phyloP scores from a whole-genome alignment of 2,329 filamentous ascomycete genomes.

The Diaporthe aspalathi region DNA sequence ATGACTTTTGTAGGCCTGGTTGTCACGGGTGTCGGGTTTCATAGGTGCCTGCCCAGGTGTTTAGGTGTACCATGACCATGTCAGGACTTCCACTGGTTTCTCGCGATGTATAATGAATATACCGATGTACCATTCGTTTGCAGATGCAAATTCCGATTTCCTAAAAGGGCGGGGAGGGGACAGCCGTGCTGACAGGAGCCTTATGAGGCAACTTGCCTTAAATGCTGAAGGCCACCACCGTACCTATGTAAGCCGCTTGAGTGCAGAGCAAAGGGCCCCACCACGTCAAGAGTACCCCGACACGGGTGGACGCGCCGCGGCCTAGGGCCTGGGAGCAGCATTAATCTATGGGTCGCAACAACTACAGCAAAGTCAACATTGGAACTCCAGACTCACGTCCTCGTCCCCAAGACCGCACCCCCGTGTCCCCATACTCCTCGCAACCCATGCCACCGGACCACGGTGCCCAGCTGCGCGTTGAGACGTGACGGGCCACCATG shows the following conservation, averaged over 20 bases:
- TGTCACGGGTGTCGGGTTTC: too few relatives aligned
- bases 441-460: constrained; percentile 25
- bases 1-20: too few relatives aligned
- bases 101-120: too few relatives aligned
- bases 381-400: not conserved
- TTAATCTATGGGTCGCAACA: constrained; percentile 23
- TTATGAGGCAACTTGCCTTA: too few relatives aligned
- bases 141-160: too few relatives aligned
- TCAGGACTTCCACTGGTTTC: too few relatives aligned
- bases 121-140: too few relatives aligned
- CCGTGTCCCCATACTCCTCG: not conserved
- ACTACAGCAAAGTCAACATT: constrained; percentile 32
- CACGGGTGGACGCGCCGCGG: constrained; percentile 34
- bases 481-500: constrained; percentile 46
- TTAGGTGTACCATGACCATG: too few relatives aligned
- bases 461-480: constrained; percentile 32
- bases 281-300: constrained; percentile 1
- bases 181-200: too few relatives aligned
- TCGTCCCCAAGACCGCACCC: not conserved
- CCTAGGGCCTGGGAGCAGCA: not conserved
- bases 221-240: too few relatives aligned
- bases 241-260: not conserved
- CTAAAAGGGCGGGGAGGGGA: too few relatives aligned
- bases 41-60: too few relatives aligned
- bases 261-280: not conserved